These are phyloP conservation scores for Colletotrichum endophyticum DNA, from an alignment of 2,329 filamentous ascomycete species.

Conservation along the genomic window DNA sequence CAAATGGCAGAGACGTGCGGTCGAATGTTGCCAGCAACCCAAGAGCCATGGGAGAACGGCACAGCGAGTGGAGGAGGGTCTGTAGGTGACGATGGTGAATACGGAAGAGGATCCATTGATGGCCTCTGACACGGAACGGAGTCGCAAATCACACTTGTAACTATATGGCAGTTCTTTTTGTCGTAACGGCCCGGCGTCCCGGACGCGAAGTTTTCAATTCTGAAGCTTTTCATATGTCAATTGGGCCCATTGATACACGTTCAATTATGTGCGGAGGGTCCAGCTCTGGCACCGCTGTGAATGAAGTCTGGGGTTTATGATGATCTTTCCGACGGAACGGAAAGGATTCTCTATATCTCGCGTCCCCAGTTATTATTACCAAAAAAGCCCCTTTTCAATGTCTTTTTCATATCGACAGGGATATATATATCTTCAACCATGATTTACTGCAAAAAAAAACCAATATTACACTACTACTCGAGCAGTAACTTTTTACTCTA, in stretches of 20 bases:
- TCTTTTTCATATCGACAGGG: neutral
- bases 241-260: neutral
- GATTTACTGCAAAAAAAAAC: neutral
- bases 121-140: constrained; percentile 13
- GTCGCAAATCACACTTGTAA: constrained; percentile 17
- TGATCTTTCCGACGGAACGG: neutral
- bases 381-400: neutral
- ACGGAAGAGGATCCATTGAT: neutral
- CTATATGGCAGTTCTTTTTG: constrained; percentile 17
- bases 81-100: neutral
- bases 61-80: neutral
- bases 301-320: neutral
- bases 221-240: constrained; percentile 21
- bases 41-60: neutral
- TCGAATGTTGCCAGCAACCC: neutral
- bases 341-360: neutral
- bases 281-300: neutral
- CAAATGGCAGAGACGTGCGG: neutral
- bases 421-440: neutral
- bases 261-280: neutral
- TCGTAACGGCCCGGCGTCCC: constrained; percentile 14
- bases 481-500: neutral
- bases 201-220: constrained; percentile 20
- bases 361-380: neutral
- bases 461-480: neutral